Conservation (phyloP, 2,329 filamentous ascomycete species). For the Nemania serpens region DNA sequence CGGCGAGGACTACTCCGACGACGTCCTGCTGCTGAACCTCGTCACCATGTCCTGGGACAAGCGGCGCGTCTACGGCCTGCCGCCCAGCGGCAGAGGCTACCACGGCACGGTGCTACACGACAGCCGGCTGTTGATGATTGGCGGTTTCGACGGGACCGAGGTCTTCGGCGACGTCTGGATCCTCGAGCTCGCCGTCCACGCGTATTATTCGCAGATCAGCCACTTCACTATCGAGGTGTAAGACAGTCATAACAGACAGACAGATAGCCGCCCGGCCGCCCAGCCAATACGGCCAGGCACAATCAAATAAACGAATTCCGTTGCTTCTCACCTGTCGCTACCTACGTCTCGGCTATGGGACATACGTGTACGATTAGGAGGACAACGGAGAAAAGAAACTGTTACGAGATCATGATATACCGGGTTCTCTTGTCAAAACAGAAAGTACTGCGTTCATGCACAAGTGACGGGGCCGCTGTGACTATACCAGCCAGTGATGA, state of each 20-base stretch:
- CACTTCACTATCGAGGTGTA: slow-evolving; percentile 72
- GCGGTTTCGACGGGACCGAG: slow-evolving; percentile 69
- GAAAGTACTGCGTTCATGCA: slow-evolving; percentile 1
- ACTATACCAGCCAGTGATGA: too few relatives aligned
- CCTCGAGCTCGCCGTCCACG: slow-evolving; percentile 70
- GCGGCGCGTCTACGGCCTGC: slow-evolving; percentile 65
- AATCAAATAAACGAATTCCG: too few relatives aligned
- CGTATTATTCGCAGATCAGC: slow-evolving; percentile 75
- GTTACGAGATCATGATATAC: slow-evolving; percentile 19
- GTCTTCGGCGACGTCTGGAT: slow-evolving; percentile 72
- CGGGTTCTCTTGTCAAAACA: slow-evolving; percentile 3
- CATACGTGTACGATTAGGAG: slow-evolving; percentile 13
- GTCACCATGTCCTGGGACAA: slow-evolving; percentile 77
- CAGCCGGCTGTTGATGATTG: slow-evolving; percentile 65
- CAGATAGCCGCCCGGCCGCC: background rate
- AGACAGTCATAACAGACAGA: background rate
- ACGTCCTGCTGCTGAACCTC: slow-evolving; percentile 70
- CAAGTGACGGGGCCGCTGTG: slow-evolving; percentile 3
- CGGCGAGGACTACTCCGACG: slow-evolving; percentile 70
- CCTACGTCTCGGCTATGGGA: background rate
- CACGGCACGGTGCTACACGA: slow-evolving; percentile 70
- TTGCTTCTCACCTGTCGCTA: too few relatives aligned
- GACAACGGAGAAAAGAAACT: background rate
- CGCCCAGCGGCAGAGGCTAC: slow-evolving; percentile 67
- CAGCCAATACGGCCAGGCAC: too few relatives aligned